Evolutionary conservation across 2,329 filamentous ascomycete genomes (phyloP), one percentile per base, ranked within the genome.

Genomic region (Passalora sequoiae): DNA sequence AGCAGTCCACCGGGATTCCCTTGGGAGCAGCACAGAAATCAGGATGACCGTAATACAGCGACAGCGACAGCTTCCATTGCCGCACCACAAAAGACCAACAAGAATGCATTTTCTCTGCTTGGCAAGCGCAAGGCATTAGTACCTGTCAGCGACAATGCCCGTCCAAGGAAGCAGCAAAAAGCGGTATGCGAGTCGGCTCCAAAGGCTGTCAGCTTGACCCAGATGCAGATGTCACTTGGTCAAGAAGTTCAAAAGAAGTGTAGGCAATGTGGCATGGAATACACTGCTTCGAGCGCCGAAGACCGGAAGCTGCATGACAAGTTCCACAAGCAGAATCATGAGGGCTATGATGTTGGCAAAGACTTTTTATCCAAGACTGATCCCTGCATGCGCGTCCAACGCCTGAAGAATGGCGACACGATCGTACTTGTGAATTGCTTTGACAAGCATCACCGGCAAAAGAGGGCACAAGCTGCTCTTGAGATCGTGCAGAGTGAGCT

Each of bases 261-360:
- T 62, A 66, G 68, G 27, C 68, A 66, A 2, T 84, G 81, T 54
- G 76, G 77, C 1, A 84, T 84, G 81, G 77, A 81, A 40, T 84
- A 83, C 53, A 72, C 79, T 24, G 75, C 78, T 3, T 81, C 79
- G 0, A 75, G 76, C 38, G 63, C 68, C 5, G 78, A 82, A 55
- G 81, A 84, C 54, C 67, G 70, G n/a, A 73, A 72, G 5, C 57
- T 84, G 41, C 81, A 84, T 58, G 75, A 75, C 51, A 80, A 78
- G 50, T 84, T 78, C 53, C 81, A 84, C 59, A 74, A 75, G 25
- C 75, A 77, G 65, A 77, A 80, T 53, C 66, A 73, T 2, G 74
- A 75, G 17, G 81, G 81, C 1, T 73, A 83, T 15, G 77, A 82
- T 51, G 67, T 83, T 25, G 74, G 75, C 13, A 80, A 76, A 59